Percentiles rank a stretch among this genome's conserved stretches.
Evolutionary conservation across 441 rosid species (phyloP).

Genomic region (Gossypium aridum): DNA sequence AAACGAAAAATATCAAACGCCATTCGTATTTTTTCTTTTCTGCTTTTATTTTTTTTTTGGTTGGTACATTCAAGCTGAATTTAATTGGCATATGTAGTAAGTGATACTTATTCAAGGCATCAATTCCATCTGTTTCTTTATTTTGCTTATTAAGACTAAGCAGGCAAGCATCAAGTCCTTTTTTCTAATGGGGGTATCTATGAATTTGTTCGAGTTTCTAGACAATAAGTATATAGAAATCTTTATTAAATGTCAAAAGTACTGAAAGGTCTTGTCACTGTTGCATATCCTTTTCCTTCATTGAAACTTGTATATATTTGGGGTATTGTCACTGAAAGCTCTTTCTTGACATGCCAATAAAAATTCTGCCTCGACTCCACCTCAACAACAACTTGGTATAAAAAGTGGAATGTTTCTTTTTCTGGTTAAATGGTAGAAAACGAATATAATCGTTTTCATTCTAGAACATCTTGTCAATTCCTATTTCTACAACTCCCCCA

Average conservation of each 20-base stretch:
- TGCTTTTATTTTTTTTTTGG: not conserved
- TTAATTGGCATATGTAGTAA: slow-evolving; percentile 8
- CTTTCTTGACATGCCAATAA: slow-evolving; percentile 20
- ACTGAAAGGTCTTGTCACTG: slow-evolving; percentile 38
- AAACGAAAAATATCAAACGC: not conserved
- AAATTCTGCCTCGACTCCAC: slow-evolving; percentile 23
- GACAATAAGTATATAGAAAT: slow-evolving; percentile 28
- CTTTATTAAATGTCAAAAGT: slow-evolving; percentile 34
- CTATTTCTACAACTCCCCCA: slow-evolving; percentile 31
- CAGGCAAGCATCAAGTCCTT: slow-evolving; percentile 28
- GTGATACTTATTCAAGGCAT: slow-evolving; percentile 12
- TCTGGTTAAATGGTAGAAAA: slow-evolving; percentile 15
- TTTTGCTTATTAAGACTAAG: slow-evolving; percentile 14
- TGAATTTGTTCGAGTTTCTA: slow-evolving; percentile 42
- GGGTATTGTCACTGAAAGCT: slow-evolving; percentile 15
- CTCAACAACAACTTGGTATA: slow-evolving; percentile 33
- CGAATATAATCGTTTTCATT: slow-evolving; percentile 35
- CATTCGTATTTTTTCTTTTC: not conserved
- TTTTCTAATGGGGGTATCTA: slow-evolving; percentile 31
- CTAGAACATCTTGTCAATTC: slow-evolving; percentile 32
- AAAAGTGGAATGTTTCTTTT: slow-evolving; percentile 6
- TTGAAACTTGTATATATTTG: slow-evolving; percentile 15
- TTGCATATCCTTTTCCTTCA: slow-evolving; percentile 35
- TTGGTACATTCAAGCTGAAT: not conserved
- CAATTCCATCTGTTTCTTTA: slow-evolving; percentile 9